A percentile compares a stretch with the other conserved stretches of the same genome.
Evolutionary conservation across 345 rosid species (phyloP).

Genomic region (Cochlearia excelsa): DNA sequence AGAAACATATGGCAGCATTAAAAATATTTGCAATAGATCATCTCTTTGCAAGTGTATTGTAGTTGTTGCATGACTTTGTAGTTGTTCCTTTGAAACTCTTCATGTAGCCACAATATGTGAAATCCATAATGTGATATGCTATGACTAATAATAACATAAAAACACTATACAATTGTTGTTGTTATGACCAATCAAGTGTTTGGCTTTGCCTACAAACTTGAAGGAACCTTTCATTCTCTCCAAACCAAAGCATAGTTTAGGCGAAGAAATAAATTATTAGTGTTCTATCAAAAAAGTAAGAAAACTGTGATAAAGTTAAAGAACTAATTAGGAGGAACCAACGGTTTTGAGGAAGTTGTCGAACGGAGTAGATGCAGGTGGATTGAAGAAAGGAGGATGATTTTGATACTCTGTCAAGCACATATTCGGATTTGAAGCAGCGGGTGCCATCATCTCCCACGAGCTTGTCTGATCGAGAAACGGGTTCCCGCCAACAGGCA

Average conservation of each 20-base stretch:
- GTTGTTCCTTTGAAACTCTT: background rate
- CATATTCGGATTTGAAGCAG: constrained; percentile 33
- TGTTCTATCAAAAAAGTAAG: constrained; percentile 19
- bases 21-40: constrained; percentile 7
- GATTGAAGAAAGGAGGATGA: constrained; percentile 44
- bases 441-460: constrained; percentile 26
- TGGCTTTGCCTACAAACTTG: constrained; percentile 1
- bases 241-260: background rate
- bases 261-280: background rate
- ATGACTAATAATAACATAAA: background rate
- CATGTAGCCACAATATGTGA: background rate
- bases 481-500: constrained; percentile 43
- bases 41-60: constrained; percentile 5
- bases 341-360: constrained; percentile 61
- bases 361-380: constrained; percentile 58
- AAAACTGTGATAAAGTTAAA: background rate
- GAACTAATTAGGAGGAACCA: constrained; percentile 45
- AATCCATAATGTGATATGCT: background rate
- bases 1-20: constrained; percentile 18
- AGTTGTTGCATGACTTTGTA: constrained; percentile 2
- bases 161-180: background rate
- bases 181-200: background rate
- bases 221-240: background rate
- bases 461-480: constrained; percentile 38
- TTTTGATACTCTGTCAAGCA: constrained; percentile 49